Conservation (phyloP, 108 stramenopile genomes). For the Nitzschia sp. region DNA sequence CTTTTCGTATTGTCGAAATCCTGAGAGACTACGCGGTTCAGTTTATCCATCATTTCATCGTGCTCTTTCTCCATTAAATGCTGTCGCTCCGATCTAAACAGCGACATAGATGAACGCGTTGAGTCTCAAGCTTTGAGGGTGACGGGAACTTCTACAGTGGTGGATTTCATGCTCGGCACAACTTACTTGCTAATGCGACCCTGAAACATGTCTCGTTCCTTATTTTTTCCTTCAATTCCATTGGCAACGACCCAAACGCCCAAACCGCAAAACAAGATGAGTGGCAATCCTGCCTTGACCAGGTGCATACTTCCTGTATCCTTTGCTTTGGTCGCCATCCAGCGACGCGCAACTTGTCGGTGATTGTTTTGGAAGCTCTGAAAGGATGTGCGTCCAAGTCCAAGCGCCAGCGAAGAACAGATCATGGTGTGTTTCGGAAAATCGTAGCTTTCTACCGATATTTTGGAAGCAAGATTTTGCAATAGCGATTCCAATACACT, state of each 20-base stretch:
- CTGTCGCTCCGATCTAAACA: conserved; percentile 69
- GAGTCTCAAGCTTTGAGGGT: not conserved
- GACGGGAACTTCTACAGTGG: not conserved
- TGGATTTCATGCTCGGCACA: too few relatives aligned
- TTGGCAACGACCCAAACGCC: conserved; percentile 78
- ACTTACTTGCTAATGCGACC: conserved; percentile 72
- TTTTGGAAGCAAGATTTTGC: too few relatives aligned
- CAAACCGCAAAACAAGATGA: conserved; percentile 78
- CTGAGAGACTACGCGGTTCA: conserved; percentile 59
- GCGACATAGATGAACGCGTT: not conserved
- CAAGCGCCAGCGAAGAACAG: not conserved
- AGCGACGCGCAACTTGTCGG: too few relatives aligned
- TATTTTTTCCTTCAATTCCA: conserved; percentile 83
- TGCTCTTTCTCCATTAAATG: conserved; percentile 74
- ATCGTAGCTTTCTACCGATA: too few relatives aligned
- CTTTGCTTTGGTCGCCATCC: conserved; percentile 14
- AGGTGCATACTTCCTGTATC: conserved; percentile 26
- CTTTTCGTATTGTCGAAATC: conserved; percentile 90
- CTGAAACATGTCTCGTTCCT: conserved; percentile 75
- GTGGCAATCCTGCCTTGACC: conserved; percentile 69
- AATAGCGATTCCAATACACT: too few relatives aligned
- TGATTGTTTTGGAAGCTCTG: too few relatives aligned
- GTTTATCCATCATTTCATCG: conserved; percentile 87
- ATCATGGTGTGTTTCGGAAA: too few relatives aligned
- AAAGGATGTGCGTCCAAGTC: too few relatives aligned